Conservation (phyloP, 768 basidiomycete genomes). For the Tylopilus rubrobrunneus region DNA sequence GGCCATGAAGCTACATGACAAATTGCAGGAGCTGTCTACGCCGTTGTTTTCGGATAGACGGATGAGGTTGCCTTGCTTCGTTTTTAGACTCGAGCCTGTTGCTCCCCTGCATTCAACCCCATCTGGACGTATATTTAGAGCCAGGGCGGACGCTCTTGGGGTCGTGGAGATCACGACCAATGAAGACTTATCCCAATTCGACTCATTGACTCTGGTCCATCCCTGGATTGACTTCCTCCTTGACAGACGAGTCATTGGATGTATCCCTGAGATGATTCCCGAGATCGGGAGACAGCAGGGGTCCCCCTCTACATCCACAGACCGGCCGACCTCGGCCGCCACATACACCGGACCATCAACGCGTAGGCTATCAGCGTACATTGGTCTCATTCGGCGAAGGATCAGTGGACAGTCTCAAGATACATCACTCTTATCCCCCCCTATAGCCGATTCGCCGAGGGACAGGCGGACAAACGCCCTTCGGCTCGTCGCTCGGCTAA, state of each 20-base stretch:
- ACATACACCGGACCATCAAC: neutral
- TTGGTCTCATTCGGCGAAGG: neutral
- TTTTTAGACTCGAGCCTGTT: slow-evolving; percentile 1
- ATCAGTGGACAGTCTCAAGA: neutral
- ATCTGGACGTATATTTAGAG: neutral
- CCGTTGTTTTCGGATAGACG: neutral
- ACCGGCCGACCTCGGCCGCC: neutral
- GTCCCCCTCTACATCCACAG: neutral
- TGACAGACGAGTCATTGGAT: neutral
- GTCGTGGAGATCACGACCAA: slow-evolving; percentile 6
- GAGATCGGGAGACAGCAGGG: neutral
- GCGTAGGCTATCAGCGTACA: neutral
- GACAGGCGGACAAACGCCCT: neutral
- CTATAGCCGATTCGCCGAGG: neutral
- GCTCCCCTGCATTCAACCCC: neutral
- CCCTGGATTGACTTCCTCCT: slow-evolving; percentile 14
- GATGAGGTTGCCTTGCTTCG: slow-evolving; percentile 11
- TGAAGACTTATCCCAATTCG: slow-evolving; percentile 3
- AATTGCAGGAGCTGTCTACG: neutral
- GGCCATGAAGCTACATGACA: neutral
- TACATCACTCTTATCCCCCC: neutral
- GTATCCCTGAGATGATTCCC: neutral
- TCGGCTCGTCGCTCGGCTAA: neutral
- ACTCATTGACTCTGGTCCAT: slow-evolving; percentile 1
- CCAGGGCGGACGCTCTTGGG: neutral